phyloP scores from a whole-genome alignment of 2,329 filamentous ascomycete species.

The Fusarium oxysporum region DNA sequence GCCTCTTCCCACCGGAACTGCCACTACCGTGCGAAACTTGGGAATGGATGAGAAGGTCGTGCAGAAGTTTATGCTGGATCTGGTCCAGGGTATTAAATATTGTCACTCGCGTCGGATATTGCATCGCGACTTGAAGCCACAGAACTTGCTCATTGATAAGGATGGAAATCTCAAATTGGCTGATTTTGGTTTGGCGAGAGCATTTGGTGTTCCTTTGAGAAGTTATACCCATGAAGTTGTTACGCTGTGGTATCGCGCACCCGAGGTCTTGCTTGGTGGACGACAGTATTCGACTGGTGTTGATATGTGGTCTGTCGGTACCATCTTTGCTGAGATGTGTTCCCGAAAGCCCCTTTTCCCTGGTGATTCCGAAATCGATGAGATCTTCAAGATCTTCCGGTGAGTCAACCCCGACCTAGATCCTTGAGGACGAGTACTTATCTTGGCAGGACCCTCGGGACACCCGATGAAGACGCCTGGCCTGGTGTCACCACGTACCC shows the following conservation, averaged over 20 bases:
- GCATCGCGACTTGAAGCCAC: slow-evolving; percentile 89
- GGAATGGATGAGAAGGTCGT: slow-evolving; percentile 84
- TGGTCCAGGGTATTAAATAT: slow-evolving; percentile 86
- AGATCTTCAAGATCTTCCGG: slow-evolving; percentile 74
- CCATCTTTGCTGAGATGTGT: slow-evolving; percentile 97
- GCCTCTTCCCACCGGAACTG: slow-evolving; percentile 81
- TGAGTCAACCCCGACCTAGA: slow-evolving; percentile 52
- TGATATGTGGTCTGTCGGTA: slow-evolving; percentile 95
- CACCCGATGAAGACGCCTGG: slow-evolving; percentile 84
- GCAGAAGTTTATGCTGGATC: slow-evolving; percentile 91
- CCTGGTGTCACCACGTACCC: slow-evolving; percentile 92
- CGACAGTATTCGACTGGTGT: slow-evolving; percentile 94
- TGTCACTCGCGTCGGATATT: slow-evolving; percentile 90
- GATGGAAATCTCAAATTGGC: slow-evolving; percentile 91
- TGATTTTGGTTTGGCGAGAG: slow-evolving; percentile 89
- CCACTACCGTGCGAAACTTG: slow-evolving; percentile 62
- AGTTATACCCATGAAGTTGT: slow-evolving; percentile 97
- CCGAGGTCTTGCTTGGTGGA: slow-evolving; percentile 89
- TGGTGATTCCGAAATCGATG: slow-evolving; percentile 77
- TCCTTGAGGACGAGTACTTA: background rate
- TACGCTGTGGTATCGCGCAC: slow-evolving; percentile 91
- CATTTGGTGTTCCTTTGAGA: slow-evolving; percentile 89
- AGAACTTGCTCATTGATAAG: slow-evolving; percentile 87
- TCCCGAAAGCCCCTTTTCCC: slow-evolving; percentile 93
- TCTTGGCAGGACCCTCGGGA: slow-evolving; percentile 75